Evolutionary conservation across 1,139 yeast genomes (phyloP).

Genomic region (Pichia sp.): DNA sequence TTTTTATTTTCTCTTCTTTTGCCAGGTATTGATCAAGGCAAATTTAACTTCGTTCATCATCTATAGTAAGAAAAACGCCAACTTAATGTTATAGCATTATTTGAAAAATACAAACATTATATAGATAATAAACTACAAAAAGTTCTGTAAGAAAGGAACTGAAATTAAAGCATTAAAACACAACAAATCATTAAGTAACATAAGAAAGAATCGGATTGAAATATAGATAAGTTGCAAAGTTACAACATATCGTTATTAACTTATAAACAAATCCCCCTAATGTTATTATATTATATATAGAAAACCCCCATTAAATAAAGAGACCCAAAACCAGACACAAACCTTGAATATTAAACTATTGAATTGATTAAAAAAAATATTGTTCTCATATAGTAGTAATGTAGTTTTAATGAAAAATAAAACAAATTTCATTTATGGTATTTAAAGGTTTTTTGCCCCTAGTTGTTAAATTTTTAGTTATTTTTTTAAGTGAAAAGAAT

Average conservation of each 20-base stretch:
- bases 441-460: not conserved
- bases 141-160: conserved; percentile 9
- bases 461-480: not conserved
- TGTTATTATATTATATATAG: conserved; percentile 2
- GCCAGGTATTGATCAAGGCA: no score
- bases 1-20: no score
- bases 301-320: conserved; percentile 8
- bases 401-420: not conserved
- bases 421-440: conserved; percentile 1
- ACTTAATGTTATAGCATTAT: no score
- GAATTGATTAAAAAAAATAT: not conserved
- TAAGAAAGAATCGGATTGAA: conserved; percentile 1
- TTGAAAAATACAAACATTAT: conserved; percentile 1
- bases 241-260: not conserved
- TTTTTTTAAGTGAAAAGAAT: conserved; percentile 43
- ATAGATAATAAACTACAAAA: no score
- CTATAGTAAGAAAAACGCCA: no score
- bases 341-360: not conserved
- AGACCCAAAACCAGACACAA: conserved; percentile 10
- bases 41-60: no score
- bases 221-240: not conserved
- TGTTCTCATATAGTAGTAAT: no score
- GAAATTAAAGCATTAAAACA: conserved; percentile 17
- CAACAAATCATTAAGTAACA: conserved; percentile 12
- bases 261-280: conserved; percentile 1